Base-by-base conservation (phyloP, 495 filamentous ascomycete species). In the Aspergillus sclerotioniger region DNA sequence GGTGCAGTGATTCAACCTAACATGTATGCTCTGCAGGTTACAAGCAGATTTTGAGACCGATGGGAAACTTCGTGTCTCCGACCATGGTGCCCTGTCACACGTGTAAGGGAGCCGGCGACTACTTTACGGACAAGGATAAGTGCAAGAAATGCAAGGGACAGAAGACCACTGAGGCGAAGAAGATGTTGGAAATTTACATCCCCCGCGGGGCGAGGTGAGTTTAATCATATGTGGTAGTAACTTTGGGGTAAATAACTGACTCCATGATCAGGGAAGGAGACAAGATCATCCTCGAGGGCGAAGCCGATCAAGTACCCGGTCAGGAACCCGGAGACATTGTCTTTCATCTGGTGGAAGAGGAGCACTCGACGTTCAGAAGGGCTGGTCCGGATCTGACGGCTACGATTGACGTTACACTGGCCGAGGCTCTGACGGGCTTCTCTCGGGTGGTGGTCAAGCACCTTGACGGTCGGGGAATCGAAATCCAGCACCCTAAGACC, bases 121-220 rank as follows among this genome's bases (percentile, higher is more conserved):
- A 92, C 63, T 96, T 85, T 79, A 89, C 89, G 72, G 90, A 94
- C 61, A 97, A 97, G 78, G 94, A 98, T 60, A 88, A 89, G 69
- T 98, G 94, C 80, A 95, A 92, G 80, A 96, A 95, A 80, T 98
- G 95, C 83, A 96, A 97, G 76, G 94, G 94, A 46, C 86, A 88
- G 67, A 83, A 89, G 51, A 89, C 90, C 4, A 78, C 81, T 32
- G 85, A 90, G 67, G 87, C 90, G 69, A 93, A 87, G 72, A 98
- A 98, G 76, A 87, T 94, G 12, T 75, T 98, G 45, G 95, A 98
- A 73, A 85, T 98, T 37, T 98, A 97, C 75, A 96, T 98, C 57
- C 91, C 94, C 31, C 87, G 88, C 39, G 94, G 94, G 45, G 87
- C 92, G 35, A 85, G 83, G 78, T 82, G 64, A 63, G 77, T 60